Base-by-base conservation (phyloP, 495 filamentous ascomycete genomes). In the Jackrogersella multiformis region DNA sequence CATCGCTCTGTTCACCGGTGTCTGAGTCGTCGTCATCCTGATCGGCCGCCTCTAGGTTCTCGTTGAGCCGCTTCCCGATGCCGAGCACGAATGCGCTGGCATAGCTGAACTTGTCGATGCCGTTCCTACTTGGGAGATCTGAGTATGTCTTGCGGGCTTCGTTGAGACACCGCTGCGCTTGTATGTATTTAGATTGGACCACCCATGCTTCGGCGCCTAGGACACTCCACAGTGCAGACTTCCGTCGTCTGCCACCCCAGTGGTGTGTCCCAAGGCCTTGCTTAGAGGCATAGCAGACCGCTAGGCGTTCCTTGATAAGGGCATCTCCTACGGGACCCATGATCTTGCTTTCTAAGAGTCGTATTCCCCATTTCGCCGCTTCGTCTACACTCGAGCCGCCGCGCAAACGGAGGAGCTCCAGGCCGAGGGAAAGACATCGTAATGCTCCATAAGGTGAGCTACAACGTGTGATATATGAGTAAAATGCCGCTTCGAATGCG, bases 381-480 rank as follows among this genome's bases (percentile, higher is more conserved):
- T 93, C 92, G 74, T 97, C 95, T 0, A 90, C 88, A 8, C 89
- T 90, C 10, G 89, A 87, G 15, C 90, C 88, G 15, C 91, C 92
- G 2, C 94, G 85, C 8, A 92, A 79, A 30, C 88, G 86, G 0
- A 98, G 83, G 4, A 99, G 87, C 69, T 98, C 96, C 15, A 94
- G 80, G 1, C 89, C 88, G 5, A 97, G 72, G 1, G 88, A 77
- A 5, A 96, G 83, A 71, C 88, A 92, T 23, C 96, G 91, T 2
- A 94, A 80, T 0, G 92, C 90, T 36, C 87, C 88, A 67, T 91
- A 91, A 1, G 89, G 82, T 15, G 89, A 85, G 5, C 83, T 86
- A 69, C 91, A 96, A 38, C 95, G 87, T 16, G 90, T 92, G 44
- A 94, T 86, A 71, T 97, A 99, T 4, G 92, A 96, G 77, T 98